Conservation (phyloP, 768 basidiomycete species). For the Serendipita indica region DNA sequence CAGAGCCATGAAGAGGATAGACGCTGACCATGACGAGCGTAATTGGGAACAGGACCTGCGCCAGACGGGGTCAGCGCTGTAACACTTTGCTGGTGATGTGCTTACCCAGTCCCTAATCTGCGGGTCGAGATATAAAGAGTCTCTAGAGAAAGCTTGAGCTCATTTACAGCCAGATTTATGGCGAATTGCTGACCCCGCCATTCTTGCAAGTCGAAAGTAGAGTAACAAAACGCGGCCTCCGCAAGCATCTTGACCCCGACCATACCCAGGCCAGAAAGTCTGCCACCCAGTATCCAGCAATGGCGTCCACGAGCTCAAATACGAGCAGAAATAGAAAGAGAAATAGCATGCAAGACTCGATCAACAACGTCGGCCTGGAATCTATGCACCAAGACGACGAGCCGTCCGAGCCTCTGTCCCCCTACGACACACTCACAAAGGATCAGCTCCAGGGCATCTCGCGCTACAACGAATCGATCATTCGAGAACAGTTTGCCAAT, state of each 20-base stretch:
- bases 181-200: too few species aligned
- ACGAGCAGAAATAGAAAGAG: too few species aligned
- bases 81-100: not conserved
- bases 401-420: not conserved
- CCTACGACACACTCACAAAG: not conserved
- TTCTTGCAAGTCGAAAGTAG: too few species aligned
- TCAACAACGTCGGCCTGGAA: not conserved
- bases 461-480: not conserved
- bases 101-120: constrained; percentile 77
- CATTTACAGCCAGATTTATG: too few species aligned
- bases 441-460: not conserved
- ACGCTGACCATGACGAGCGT: constrained; percentile 83
- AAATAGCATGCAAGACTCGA: too few species aligned
- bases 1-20: not conserved
- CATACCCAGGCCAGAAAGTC: not conserved
- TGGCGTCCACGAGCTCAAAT: too few species aligned
- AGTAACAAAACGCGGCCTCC: too few species aligned
- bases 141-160: too few species aligned
- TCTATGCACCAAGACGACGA: not conserved
- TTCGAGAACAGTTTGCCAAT: not conserved
- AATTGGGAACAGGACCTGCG: constrained; percentile 70
- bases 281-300: too few species aligned
- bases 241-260: not conserved
- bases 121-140: constrained; percentile 70
- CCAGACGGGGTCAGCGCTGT: not conserved